A percentile compares a stretch with the other conserved stretches of the same genome.
These are phyloP conservation scores for Venustampulla echinocandica DNA, from an alignment of 495 filamentous ascomycete species.

Conservation along the genomic window DNA sequence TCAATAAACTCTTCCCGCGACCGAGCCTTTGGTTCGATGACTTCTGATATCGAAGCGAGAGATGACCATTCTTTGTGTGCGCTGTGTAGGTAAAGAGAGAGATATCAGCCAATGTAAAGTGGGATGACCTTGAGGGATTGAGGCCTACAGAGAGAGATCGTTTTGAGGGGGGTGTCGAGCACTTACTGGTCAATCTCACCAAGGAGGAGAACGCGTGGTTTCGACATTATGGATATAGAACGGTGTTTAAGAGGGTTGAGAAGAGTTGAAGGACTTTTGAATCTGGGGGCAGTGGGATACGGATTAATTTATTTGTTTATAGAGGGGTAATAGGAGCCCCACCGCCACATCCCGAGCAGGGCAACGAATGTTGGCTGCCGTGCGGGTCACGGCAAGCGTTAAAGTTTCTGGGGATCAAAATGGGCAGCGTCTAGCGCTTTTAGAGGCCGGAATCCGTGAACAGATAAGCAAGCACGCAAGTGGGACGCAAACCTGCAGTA, in stretches of 20 bases:
- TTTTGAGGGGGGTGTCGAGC: not conserved
- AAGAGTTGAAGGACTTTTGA: not conserved
- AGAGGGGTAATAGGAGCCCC: too few relatives aligned
- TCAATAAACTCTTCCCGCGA: conserved; percentile 56
- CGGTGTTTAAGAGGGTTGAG: not conserved
- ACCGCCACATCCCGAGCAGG: too few relatives aligned
- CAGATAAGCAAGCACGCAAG: too few relatives aligned
- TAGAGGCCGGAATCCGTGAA: too few relatives aligned
- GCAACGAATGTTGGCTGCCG: too few relatives aligned
- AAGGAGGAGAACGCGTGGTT: conserved; percentile 44
- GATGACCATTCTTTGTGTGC: conserved; percentile 41
- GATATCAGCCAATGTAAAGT: not conserved
- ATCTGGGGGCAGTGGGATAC: not conserved
- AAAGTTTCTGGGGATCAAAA: too few relatives aligned
- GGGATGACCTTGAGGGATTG: not conserved
- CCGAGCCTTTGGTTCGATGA: conserved; percentile 39
- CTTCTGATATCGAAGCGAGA: conserved; percentile 40
- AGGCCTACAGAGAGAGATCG: not conserved
- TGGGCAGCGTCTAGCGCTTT: too few relatives aligned
- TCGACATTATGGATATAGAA: conserved; percentile 23
- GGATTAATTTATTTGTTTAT: conserved; percentile 2
- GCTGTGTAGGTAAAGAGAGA: conserved; percentile 25
- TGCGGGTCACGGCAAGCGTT: too few relatives aligned
- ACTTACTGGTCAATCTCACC: conserved; percentile 49
- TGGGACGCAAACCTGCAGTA: too few relatives aligned